Percentiles rank a stretch among this genome's conserved stretches.
Conservation (phyloP, 345 rosid species). For the Pugionium dolabratum region DNA sequence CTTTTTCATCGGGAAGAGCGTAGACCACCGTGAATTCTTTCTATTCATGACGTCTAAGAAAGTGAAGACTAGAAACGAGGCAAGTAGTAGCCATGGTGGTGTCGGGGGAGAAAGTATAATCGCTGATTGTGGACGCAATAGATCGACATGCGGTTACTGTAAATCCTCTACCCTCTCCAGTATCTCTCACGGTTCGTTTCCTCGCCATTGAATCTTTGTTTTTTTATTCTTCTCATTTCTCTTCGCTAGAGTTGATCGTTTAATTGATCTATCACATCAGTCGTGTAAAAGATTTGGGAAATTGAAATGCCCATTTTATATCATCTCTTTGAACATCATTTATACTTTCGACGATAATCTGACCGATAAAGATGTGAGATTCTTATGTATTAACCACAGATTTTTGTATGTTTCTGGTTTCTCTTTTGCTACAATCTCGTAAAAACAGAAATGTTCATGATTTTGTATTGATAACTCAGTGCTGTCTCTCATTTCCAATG, state of each 20-base stretch:
- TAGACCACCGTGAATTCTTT: conserved; percentile 19
- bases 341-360: neutral
- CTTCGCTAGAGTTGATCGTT: conserved; percentile 2
- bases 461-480: neutral
- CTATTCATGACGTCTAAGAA: conserved; percentile 41
- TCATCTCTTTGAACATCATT: neutral
- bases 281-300: neutral
- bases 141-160: conserved; percentile 74
- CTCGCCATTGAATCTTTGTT: conserved; percentile 7
- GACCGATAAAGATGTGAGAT: neutral
- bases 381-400: neutral
- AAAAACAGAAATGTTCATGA: conserved; percentile 13
- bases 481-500: conserved; percentile 26
- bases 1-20: conserved; percentile 22
- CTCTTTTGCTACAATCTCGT: neutral
- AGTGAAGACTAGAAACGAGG: conserved; percentile 57
- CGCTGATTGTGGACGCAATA: conserved; percentile 51
- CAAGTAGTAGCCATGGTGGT: conserved; percentile 58
- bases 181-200: conserved; percentile 64
- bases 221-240: neutral
- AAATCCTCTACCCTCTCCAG: conserved; percentile 51
- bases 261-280: no score
- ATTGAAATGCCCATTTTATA: conserved; percentile 7
- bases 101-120: conserved; percentile 51
- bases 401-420: neutral